These are phyloP conservation scores for Brettanomyces bruxellensis DNA, from an alignment of 805 yeast genomes.

Conservation along the genomic window DNA sequence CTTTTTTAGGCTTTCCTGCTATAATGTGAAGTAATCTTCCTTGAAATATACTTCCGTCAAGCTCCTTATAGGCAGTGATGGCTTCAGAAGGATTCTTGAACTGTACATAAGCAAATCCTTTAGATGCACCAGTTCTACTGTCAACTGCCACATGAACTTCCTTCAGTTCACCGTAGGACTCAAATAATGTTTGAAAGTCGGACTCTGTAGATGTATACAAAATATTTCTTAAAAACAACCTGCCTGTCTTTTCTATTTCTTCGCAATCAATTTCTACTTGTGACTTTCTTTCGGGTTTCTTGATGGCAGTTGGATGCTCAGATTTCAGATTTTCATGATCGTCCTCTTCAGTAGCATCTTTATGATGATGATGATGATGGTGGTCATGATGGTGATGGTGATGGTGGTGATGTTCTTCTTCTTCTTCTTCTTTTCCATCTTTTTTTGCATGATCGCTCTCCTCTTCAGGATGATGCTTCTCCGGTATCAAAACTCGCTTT, in stretches of 20 bases:
- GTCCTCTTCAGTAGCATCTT: not conserved
- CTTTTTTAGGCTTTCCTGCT: slow-evolving; percentile 77
- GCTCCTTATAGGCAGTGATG: slow-evolving; percentile 54
- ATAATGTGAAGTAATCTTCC: slow-evolving; percentile 87
- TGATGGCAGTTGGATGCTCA: slow-evolving; percentile 1
- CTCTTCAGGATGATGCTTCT: slow-evolving; percentile 24
- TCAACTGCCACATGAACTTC: slow-evolving; percentile 93
- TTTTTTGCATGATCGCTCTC: slow-evolving; percentile 13
- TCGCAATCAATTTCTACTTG: slow-evolving; percentile 37
- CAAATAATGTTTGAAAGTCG: slow-evolving; percentile 62
- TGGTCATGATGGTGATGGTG: too few relatives aligned
- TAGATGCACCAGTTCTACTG: slow-evolving; percentile 80
- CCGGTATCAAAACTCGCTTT: slow-evolving; percentile 64
- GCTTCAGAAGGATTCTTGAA: slow-evolving; percentile 68
- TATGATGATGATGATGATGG: not conserved
- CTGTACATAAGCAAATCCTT: slow-evolving; percentile 85
- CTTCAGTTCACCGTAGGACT: slow-evolving; percentile 59
- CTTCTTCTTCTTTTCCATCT: slow-evolving; percentile 3
- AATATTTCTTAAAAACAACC: slow-evolving; percentile 83
- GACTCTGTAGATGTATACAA: slow-evolving; percentile 70
- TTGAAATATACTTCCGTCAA: slow-evolving; percentile 88
- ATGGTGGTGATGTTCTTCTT: not conserved
- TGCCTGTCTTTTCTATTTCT: slow-evolving; percentile 59
- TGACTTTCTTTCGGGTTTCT: slow-evolving; percentile 6
- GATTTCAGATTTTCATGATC: not conserved